Base-by-base conservation (phyloP, 805 yeast species). In the Teunomyces atbi region DNA sequence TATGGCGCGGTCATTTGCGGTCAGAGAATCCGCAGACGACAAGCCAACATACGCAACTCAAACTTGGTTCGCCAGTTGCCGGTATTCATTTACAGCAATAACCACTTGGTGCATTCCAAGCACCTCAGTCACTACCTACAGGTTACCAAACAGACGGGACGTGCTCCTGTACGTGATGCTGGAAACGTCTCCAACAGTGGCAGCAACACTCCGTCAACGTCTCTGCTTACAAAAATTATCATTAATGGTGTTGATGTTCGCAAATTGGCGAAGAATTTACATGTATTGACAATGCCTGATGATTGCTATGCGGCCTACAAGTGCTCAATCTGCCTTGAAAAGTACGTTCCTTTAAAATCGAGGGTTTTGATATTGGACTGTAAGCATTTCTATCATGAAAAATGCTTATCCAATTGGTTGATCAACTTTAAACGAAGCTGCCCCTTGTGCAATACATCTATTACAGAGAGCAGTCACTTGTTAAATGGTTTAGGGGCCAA, bases 281-380 rank as follows among this genome's bases (percentile, higher is more conserved):
- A 57, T 45, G 52, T 64, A 5, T 43, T 67, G 19, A 49, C 64
- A 3, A 58, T 67, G 15, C 66, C 69, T 5, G 50, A 57, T 29
- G 71, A 68, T 53, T 68, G 64, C 46, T 68, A 53, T 41, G 73
- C 77, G 1, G 62, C 82, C 1, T 77, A 68, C 50, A 82, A 79
- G 59, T 82, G 87, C 56, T 77, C 80, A 19, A 81, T 82, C 19
- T 82, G 87, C 53, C 68, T 82, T 35, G 85, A 77, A 39, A 74
- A 69, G 50, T 82, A 76, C 54, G 61, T 65, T 8, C 74, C 76
- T 12, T 71, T 79, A 27, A 66, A 64, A 45, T 68, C 78, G 18
- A 65, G 68, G 41, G 79, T 82, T 15, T 67, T 81, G 64, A 66
- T 74, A 18, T 66, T 82, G 41, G 82, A 81, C 6, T 82, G 87